These are phyloP conservation scores for Ajuga reptans DNA, from an alignment of 305 asterid genomes.

Conservation along the genomic window DNA sequence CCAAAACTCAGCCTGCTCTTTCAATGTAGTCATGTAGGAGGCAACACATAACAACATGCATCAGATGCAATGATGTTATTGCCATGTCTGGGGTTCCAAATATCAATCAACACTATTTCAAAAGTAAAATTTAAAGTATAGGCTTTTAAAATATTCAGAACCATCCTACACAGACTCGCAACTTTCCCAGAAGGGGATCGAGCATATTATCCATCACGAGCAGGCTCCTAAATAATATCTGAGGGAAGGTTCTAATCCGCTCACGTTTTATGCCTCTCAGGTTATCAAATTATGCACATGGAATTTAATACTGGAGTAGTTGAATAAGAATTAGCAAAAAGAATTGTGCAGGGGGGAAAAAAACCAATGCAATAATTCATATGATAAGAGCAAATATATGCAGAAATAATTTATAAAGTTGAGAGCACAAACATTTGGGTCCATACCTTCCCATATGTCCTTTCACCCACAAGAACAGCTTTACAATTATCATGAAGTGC, in stretches of 20 bases:
- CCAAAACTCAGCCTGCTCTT: not conserved
- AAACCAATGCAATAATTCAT: not conserved
- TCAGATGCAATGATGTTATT: not conserved
- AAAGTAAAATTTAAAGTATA: not conserved
- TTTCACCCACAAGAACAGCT: conserved; percentile 97
- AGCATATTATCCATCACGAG: not conserved
- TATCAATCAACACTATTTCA: not conserved
- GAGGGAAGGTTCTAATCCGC: not conserved
- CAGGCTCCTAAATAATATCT: not conserved
- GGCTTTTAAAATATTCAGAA: not conserved
- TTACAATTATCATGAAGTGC: conserved; percentile 98
- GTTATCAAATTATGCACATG: not conserved
- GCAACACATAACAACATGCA: not conserved
- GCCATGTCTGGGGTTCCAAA: not conserved
- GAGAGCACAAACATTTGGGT: not conserved
- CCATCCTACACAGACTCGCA: not conserved
- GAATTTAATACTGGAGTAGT: not conserved
- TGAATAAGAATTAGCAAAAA: conserved; percentile 4
- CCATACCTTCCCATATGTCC: conserved; percentile 87
- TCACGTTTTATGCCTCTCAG: not conserved
- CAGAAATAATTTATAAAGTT: not conserved
- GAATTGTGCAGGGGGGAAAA: not conserved
- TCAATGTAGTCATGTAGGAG: not conserved
- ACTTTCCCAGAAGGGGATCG: not conserved
- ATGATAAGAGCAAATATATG: not conserved